Evolutionary conservation across 352 stramenopile species (phyloP).

Genomic region (Phytophthora constricta): DNA sequence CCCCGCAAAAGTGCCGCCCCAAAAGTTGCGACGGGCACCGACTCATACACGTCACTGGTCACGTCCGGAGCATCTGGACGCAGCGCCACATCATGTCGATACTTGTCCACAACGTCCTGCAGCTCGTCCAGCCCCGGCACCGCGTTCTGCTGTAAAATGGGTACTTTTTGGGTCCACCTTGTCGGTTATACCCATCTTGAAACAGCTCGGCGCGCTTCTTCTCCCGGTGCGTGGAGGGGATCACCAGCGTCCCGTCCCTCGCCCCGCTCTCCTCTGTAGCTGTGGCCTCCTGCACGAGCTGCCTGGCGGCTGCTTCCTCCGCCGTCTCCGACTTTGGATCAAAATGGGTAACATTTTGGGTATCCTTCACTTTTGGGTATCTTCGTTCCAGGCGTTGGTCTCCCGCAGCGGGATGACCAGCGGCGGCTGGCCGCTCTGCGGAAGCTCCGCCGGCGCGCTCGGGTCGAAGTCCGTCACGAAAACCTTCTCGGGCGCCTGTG

Average conservation of each 20-base stretch:
- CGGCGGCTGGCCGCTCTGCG: constrained; percentile 36
- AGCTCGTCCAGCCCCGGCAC: constrained; percentile 73
- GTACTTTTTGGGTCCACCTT: constrained; percentile 33
- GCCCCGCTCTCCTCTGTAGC: constrained; percentile 9
- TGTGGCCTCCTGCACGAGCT: constrained; percentile 49
- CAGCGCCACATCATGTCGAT: constrained; percentile 80
- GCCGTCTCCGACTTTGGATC: constrained; percentile 23
- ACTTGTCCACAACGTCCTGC: constrained; percentile 82
- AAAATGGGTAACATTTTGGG: too few species aligned
- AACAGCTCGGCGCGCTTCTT: constrained; percentile 52
- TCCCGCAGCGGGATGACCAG: constrained; percentile 80
- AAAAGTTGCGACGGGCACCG: constrained; percentile 95
- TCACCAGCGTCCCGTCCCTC: constrained; percentile 49
- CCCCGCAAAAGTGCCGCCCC: constrained; percentile 95
- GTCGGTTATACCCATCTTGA: constrained; percentile 31
- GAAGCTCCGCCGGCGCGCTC: constrained; percentile 34
- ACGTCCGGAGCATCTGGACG: constrained; percentile 86
- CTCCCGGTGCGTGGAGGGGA: constrained; percentile 21
- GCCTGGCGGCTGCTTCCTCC: constrained; percentile 47
- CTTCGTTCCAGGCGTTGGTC: constrained; percentile 55
- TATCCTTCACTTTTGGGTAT: constrained; percentile 1
- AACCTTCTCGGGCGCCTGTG: constrained; percentile 45
- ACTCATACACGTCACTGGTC: constrained; percentile 84
- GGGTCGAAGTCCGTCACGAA: constrained; percentile 82
- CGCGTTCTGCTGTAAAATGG: constrained; percentile 79